A percentile compares a stretch with the other conserved stretches of the same genome.
These are phyloP conservation scores for Botrytis aclada DNA, from an alignment of 2,329 filamentous ascomycete species.

Conservation along the genomic window DNA sequence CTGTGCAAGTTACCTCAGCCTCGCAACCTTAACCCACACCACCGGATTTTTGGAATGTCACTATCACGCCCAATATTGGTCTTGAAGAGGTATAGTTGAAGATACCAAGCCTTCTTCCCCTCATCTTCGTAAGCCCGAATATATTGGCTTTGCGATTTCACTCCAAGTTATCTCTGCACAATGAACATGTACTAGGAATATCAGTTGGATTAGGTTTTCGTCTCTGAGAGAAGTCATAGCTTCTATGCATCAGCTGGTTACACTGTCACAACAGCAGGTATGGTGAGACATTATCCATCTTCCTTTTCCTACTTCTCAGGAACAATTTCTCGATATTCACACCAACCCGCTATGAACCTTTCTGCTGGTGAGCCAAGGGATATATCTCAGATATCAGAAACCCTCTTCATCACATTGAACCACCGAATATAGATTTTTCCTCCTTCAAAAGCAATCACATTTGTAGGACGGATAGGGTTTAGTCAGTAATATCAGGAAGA, in stretches of 20 bases:
- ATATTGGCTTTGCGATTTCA: background rate
- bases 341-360: background rate
- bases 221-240: conserved; percentile 1
- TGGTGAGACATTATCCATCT: conserved; percentile 3
- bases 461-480: background rate
- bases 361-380: background rate
- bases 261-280: background rate
- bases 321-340: background rate
- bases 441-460: background rate
- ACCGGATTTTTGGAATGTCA: background rate
- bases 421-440: background rate
- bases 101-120: conserved; percentile 11
- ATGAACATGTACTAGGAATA: background rate
- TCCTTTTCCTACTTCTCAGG: background rate
- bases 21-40: background rate
- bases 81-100: background rate
- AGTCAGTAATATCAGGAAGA: background rate
- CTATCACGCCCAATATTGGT: background rate
- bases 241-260: background rate
- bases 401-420: background rate
- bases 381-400: background rate
- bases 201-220: background rate
- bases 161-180: background rate
- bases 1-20: background rate
- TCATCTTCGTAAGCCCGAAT: conserved; percentile 12